These are phyloP conservation scores for Acacia crassicarpa DNA, from an alignment of 306 rosid genomes.

Conservation along the genomic window DNA sequence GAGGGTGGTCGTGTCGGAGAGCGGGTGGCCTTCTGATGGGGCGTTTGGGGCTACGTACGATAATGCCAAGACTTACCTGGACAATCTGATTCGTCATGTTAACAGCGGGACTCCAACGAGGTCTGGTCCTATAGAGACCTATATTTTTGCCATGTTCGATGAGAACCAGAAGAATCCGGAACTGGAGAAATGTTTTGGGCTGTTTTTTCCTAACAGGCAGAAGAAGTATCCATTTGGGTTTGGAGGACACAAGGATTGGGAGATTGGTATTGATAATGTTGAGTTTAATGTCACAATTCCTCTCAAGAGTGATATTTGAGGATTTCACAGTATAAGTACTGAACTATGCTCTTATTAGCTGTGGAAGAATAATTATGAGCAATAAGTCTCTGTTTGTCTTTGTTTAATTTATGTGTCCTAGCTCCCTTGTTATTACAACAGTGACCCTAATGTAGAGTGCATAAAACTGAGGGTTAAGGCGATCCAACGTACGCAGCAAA, in stretches of 20 bases:
- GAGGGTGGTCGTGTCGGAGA: constrained; percentile 66
- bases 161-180: constrained; percentile 40
- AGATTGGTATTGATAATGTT: background rate
- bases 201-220: constrained; percentile 37
- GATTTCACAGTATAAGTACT: no score
- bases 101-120: constrained; percentile 58
- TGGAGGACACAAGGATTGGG: constrained; percentile 17
- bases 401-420: no score
- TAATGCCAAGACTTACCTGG: constrained; percentile 48
- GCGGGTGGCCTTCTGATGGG: constrained; percentile 74
- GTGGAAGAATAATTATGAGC: no score
- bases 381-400: no score
- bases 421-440: no score
- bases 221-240: constrained; percentile 49
- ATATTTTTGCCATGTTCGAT: constrained; percentile 49
- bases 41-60: constrained; percentile 43
- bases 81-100: constrained; percentile 57
- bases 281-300: constrained; percentile 29
- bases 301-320: constrained; percentile 40
- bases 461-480: no score
- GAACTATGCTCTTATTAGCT: no score
- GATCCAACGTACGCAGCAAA: no score
- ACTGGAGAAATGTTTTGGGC: constrained; percentile 43
- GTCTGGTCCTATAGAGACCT: constrained; percentile 42
- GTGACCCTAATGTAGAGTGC: no score